Conservation (phyloP, 768 basidiomycete species). For the Mycena belliarum region DNA sequence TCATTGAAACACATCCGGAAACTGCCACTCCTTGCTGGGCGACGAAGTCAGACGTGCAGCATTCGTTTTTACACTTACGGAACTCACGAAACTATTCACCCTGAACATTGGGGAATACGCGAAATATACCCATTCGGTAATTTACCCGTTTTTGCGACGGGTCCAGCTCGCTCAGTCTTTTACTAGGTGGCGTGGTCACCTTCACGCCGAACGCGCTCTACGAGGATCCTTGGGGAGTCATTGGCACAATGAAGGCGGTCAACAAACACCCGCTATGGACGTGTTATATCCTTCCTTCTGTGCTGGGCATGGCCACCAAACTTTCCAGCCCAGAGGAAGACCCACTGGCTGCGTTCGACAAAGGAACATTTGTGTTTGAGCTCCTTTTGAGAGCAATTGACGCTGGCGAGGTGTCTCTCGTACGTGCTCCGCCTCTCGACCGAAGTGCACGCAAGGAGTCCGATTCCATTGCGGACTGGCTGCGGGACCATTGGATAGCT, state of each 20-base stretch:
- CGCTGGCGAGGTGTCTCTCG: constrained; percentile 55
- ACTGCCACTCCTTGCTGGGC: constrained; percentile 50
- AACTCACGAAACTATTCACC: constrained; percentile 53
- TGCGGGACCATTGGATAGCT: constrained; percentile 34
- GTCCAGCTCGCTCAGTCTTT: background rate
- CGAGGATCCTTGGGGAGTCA: constrained; percentile 50
- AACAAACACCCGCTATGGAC: constrained; percentile 67
- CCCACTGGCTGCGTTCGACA: constrained; percentile 43
- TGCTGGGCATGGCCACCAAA: constrained; percentile 56
- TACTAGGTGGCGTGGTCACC: constrained; percentile 69
- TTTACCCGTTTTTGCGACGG: background rate
- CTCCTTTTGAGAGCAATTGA: constrained; percentile 51
- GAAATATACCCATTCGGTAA: constrained; percentile 73
- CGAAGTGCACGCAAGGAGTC: constrained; percentile 20
- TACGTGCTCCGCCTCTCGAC: constrained; percentile 47
- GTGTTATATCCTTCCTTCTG: constrained; percentile 65
- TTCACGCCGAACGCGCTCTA: constrained; percentile 65
- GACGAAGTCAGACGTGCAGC: constrained; percentile 44
- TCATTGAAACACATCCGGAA: constrained; percentile 50
- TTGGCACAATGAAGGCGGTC: constrained; percentile 50
- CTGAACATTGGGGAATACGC: constrained; percentile 57
- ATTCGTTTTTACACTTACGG: constrained; percentile 71
- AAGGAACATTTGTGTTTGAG: constrained; percentile 41
- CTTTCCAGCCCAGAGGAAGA: constrained; percentile 39
- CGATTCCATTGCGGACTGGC: constrained; percentile 37